A percentile compares a stretch with the other conserved stretches of the same genome.
These are phyloP conservation scores for Globisporangium polare DNA, from an alignment of 352 stramenopile genomes.

Conservation along the genomic window DNA sequence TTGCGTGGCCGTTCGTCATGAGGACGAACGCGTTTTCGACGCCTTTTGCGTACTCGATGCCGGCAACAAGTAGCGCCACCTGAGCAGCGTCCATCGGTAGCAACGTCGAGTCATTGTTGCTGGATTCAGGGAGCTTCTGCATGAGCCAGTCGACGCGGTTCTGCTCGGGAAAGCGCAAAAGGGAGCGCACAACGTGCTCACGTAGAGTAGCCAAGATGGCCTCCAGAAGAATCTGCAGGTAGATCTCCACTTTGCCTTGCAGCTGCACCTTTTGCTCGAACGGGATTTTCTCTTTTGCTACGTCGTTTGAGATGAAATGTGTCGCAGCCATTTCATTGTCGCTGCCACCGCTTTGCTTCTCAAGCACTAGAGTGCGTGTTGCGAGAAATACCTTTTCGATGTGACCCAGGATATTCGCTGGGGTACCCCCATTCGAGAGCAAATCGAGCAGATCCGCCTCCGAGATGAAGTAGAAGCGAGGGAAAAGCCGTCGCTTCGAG, in stretches of 20 bases:
- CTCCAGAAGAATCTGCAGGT: conserved; percentile 91
- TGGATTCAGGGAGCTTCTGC: conserved; percentile 41
- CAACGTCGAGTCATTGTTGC: conserved; percentile 20
- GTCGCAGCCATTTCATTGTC: conserved; percentile 55
- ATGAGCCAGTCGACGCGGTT: conserved; percentile 93
- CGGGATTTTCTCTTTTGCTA: conserved; percentile 83
- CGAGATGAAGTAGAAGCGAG: conserved; percentile 95
- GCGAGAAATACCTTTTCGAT: conserved; percentile 88
- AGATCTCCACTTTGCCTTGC: conserved; percentile 95
- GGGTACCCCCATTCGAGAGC: conserved; percentile 89
- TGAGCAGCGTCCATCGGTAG: conserved; percentile 88
- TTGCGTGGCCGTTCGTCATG: conserved; percentile 65
- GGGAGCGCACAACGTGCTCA: conserved; percentile 82
- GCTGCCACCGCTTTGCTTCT: conserved; percentile 23
- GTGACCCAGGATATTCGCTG: conserved; percentile 88
- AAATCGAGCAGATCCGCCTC: conserved; percentile 93
- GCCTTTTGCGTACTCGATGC: conserved; percentile 86
- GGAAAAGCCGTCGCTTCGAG: conserved; percentile 89
- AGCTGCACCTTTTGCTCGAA: conserved; percentile 89
- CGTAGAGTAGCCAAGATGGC: conserved; percentile 89
- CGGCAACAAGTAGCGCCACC: conserved; percentile 88
- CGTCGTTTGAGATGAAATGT: conserved; percentile 88
- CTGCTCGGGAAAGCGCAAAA: conserved; percentile 86
- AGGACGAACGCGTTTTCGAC: conserved; percentile 79
- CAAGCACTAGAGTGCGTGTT: conserved; percentile 58